Evolutionary conservation across 805 yeast genomes (phyloP), one percentile per base, ranked within the genome.

Genomic region (Diddensiella caesifluorescens): DNA sequence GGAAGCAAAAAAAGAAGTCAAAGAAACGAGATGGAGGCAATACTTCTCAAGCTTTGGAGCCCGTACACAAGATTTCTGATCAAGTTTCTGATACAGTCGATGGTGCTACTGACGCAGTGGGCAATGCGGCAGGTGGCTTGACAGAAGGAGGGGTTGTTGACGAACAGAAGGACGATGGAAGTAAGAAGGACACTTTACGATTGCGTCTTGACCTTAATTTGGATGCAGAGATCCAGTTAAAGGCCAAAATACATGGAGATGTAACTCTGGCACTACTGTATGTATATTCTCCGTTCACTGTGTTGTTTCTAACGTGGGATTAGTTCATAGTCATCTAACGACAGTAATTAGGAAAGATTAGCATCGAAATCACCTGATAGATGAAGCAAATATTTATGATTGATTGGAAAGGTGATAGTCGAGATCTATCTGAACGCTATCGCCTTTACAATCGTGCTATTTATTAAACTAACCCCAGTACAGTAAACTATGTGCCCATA

Each of bases 161-260:
- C 12, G 27, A 23, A 12, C n/a, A n/a, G n/a, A n/a, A n/a, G n/a
- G n/a, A n/a, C n/a, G n/a, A n/a, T n/a, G n/a, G n/a, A n/a, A n/a
- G n/a, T n/a, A 18, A 27, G 22, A 13, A 42, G 29, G 33, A 21
- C 37, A 6, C 42, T 13, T n/a, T 32, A 5, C 7, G 35, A 32
- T 12, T 32, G 21, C 19, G 35, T 5, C 22, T 32, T 13, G 35
- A 32, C 20, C 35, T 32, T 12, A 32, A 32, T 18, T 6, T 32
- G 19, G 35, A 32, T 32, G 35, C 35, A 6, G 35, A 32, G 20
- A 32, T 32, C 22, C 22, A 32, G 22, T 20, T 32, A 5, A 32
- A 32, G 35, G 35, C 35, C 6, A 32, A 32, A 12, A 18, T 32
- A 6, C 16, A 20, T 15, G 35, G 35, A 9, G 35, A 32, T 32